Evolutionary conservation across 2,329 filamentous ascomycete species (phyloP).

Genomic region (Zymoseptoria brevis): DNA sequence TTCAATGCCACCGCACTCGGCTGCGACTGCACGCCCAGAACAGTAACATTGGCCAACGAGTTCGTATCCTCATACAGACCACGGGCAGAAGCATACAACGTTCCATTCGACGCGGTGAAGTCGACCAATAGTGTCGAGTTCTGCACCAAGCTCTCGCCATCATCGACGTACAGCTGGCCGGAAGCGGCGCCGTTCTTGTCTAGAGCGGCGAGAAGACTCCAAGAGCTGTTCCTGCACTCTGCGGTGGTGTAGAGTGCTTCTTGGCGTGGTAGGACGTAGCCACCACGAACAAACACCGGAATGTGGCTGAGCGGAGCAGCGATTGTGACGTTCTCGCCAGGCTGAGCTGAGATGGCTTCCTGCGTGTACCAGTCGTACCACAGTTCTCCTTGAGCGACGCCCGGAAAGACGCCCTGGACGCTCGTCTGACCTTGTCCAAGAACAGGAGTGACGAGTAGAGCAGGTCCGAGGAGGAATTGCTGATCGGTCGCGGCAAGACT

Average conservation of each 20-base stretch:
- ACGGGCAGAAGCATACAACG: slow-evolving; percentile 41
- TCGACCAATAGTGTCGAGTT: slow-evolving; percentile 48
- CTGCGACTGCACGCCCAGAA: slow-evolving; percentile 47
- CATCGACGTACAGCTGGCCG: slow-evolving; percentile 64
- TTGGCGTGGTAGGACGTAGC: slow-evolving; percentile 59
- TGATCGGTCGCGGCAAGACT: slow-evolving; percentile 57
- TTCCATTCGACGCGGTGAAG: slow-evolving; percentile 34
- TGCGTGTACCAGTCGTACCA: slow-evolving; percentile 82
- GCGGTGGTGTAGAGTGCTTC: slow-evolving; percentile 60
- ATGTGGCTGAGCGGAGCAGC: slow-evolving; percentile 59
- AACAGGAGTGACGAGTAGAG: slow-evolving; percentile 60
- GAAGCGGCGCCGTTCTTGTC: slow-evolving; percentile 46
- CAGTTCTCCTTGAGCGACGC: slow-evolving; percentile 48
- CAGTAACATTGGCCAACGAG: slow-evolving; percentile 53
- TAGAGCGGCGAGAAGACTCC: slow-evolving; percentile 59
- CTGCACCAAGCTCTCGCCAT: slow-evolving; percentile 59
- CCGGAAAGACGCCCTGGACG: slow-evolving; percentile 63
- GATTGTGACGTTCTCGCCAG: slow-evolving; percentile 53
- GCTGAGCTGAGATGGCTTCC: slow-evolving; percentile 42
- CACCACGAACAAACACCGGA: slow-evolving; percentile 63
- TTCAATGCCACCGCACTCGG: slow-evolving; percentile 46
- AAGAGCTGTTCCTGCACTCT: slow-evolving; percentile 55
- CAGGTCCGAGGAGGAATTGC: slow-evolving; percentile 63
- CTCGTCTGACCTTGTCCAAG: slow-evolving; percentile 53
- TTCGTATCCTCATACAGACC: slow-evolving; percentile 52